phyloP scores from a whole-genome alignment of 352 stramenopile species.

The Pythium graminicola region DNA sequence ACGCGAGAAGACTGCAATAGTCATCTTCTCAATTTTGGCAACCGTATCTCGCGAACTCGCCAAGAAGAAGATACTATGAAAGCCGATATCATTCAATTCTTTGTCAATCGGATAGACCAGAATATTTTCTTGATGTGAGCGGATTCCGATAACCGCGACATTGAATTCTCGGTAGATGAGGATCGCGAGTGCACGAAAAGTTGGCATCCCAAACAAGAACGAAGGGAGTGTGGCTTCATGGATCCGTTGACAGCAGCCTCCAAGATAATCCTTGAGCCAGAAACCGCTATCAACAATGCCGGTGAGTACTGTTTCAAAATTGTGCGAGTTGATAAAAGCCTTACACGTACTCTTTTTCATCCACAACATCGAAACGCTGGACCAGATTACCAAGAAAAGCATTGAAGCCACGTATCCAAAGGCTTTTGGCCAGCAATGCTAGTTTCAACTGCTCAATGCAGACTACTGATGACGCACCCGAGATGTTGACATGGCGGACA shows the following conservation, averaged over 20 bases:
- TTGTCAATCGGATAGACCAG: slow-evolving; percentile 48
- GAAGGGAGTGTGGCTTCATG: slow-evolving; percentile 46
- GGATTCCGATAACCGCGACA: slow-evolving; percentile 45
- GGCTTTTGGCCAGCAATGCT: slow-evolving; percentile 62
- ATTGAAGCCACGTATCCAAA: slow-evolving; percentile 65
- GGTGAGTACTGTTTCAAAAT: not conserved
- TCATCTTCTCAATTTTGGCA: slow-evolving; percentile 54
- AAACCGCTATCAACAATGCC: slow-evolving; percentile 25
- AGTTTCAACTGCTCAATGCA: slow-evolving; percentile 74
- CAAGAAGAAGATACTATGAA: slow-evolving; percentile 63
- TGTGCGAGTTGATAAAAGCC: not conserved
- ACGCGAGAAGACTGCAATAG: slow-evolving; percentile 31
- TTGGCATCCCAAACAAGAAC: slow-evolving; percentile 46
- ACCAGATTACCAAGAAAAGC: slow-evolving; percentile 76
- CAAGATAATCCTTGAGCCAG: slow-evolving; percentile 62
- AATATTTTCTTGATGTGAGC: slow-evolving; percentile 45
- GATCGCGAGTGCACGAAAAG: slow-evolving; percentile 41
- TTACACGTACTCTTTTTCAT: slow-evolving; percentile 38
- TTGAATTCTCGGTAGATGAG: slow-evolving; percentile 65
- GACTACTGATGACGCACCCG: slow-evolving; percentile 55
- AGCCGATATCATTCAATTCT: slow-evolving; percentile 33
- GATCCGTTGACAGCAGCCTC: slow-evolving; percentile 47
- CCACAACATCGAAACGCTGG: slow-evolving; percentile 36
- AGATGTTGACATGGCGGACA: slow-evolving; percentile 63
- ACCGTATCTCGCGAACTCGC: slow-evolving; percentile 38